phyloP scores from a whole-genome alignment of 2,329 filamentous ascomycete species.

The Cercospora sp. region DNA sequence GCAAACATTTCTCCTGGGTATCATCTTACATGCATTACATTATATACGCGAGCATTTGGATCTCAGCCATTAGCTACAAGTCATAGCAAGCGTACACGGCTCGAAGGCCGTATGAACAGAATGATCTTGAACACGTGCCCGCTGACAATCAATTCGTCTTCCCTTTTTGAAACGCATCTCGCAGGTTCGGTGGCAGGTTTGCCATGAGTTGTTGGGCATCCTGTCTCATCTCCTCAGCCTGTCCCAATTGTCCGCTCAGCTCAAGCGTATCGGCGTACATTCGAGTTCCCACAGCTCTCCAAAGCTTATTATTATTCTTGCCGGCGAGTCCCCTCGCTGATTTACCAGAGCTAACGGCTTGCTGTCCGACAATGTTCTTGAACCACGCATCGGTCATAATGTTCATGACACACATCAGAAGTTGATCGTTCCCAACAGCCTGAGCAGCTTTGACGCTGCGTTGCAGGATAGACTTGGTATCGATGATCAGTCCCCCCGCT shows the following conservation, averaged over 20 bases:
- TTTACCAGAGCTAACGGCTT: slow-evolving; percentile 53
- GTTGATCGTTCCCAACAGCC: slow-evolving; percentile 70
- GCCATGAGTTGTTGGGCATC: slow-evolving; percentile 28
- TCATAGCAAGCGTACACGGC: background rate
- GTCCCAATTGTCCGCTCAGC: slow-evolving; percentile 57
- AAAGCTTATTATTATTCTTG: slow-evolving; percentile 46
- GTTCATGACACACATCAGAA: slow-evolving; percentile 78
- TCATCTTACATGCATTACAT: background rate
- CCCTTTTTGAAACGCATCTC: slow-evolving; percentile 17
- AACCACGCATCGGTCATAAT: slow-evolving; percentile 85
- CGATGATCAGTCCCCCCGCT: slow-evolving; percentile 63
- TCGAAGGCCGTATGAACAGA: background rate
- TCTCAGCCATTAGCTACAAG: background rate
- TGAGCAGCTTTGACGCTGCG: slow-evolving; percentile 70
- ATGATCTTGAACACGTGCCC: background rate
- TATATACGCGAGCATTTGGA: background rate
- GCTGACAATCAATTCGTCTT: background rate
- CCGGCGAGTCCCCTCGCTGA: slow-evolving; percentile 54
- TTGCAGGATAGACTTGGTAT: slow-evolving; percentile 76
- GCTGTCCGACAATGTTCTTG: slow-evolving; percentile 70
- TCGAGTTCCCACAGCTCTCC: slow-evolving; percentile 68
- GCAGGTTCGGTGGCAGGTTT: slow-evolving; percentile 26
- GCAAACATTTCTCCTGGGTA: background rate
- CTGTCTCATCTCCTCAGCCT: slow-evolving; percentile 31
- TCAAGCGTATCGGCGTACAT: slow-evolving; percentile 76